phyloP scores from a whole-genome alignment of 2,329 filamentous ascomycete species.

The Mycogone perniciosa region DNA sequence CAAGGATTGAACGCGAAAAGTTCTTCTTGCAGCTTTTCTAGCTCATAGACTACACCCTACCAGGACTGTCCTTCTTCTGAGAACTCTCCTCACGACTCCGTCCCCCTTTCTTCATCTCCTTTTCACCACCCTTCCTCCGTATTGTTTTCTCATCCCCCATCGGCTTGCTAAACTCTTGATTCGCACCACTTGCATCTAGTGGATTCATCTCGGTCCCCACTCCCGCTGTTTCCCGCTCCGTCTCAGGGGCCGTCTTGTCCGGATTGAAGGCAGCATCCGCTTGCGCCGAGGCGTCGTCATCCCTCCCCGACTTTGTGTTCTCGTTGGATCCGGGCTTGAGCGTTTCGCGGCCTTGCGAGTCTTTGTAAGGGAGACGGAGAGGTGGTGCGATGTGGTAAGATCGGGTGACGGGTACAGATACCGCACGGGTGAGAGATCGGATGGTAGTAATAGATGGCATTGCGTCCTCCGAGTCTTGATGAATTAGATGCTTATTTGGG shows the following conservation, averaged over 20 bases:
- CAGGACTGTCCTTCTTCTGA: slow-evolving; percentile 25
- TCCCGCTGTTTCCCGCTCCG: slow-evolving; percentile 40
- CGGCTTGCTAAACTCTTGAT: slow-evolving; percentile 37
- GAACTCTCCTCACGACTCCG: slow-evolving; percentile 26
- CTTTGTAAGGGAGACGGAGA: slow-evolving; percentile 38
- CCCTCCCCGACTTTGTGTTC: slow-evolving; percentile 61
- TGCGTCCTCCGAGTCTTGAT: slow-evolving; percentile 11
- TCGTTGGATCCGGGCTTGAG: slow-evolving; percentile 62
- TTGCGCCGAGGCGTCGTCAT: slow-evolving; percentile 50
- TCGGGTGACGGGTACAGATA: slow-evolving; percentile 15
- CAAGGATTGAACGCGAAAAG: background rate
- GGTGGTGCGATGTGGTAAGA: slow-evolving; percentile 28
- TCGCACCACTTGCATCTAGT: slow-evolving; percentile 39
- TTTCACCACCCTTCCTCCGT: slow-evolving; percentile 26
- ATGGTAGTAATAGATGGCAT: slow-evolving; percentile 6
- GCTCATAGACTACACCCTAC: background rate
- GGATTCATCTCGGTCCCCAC: slow-evolving; percentile 26
- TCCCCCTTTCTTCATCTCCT: slow-evolving; percentile 30
- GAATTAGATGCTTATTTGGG: background rate
- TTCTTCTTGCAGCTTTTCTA: background rate
- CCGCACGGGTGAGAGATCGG: slow-evolving; percentile 13
- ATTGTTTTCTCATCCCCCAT: slow-evolving; percentile 30
- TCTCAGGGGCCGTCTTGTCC: slow-evolving; percentile 59
- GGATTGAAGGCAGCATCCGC: slow-evolving; percentile 63
- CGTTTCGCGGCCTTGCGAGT: slow-evolving; percentile 51